phyloP scores from a whole-genome alignment of 2,329 filamentous ascomycete species.

The Claviceps arundinis region DNA sequence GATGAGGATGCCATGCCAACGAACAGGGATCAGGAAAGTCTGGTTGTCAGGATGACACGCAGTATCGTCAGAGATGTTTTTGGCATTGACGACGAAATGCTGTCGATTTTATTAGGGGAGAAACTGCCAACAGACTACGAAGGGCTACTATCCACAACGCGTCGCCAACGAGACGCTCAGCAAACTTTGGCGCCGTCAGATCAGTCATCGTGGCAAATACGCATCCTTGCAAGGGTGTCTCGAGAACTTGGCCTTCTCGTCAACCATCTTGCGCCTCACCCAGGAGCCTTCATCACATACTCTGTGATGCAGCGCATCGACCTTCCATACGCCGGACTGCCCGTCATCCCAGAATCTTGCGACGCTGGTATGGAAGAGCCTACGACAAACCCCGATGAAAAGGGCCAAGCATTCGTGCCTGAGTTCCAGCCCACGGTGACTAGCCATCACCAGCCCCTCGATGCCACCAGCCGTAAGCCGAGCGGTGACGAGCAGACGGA shows the following conservation, averaged over 20 bases:
- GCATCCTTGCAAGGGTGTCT: slow-evolving; percentile 71
- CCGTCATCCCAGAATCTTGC: slow-evolving; percentile 44
- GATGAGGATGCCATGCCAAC: slow-evolving; percentile 34
- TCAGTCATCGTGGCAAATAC: slow-evolving; percentile 55
- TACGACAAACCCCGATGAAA: slow-evolving; percentile 11
- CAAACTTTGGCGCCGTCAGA: slow-evolving; percentile 18
- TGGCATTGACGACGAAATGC: slow-evolving; percentile 73
- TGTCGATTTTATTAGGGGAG: slow-evolving; percentile 82
- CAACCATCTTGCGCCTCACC: slow-evolving; percentile 64
- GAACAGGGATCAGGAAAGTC: slow-evolving; percentile 45
- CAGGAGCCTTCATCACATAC: slow-evolving; percentile 80
- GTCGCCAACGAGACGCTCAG: slow-evolving; percentile 22
- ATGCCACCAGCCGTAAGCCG: slow-evolving; percentile 19
- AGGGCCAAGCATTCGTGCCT: slow-evolving; percentile 14
- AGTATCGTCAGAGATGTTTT: slow-evolving; percentile 81
- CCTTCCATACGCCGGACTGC: slow-evolving; percentile 67
- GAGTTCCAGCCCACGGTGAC: slow-evolving; percentile 37
- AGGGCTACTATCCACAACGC: slow-evolving; percentile 33
- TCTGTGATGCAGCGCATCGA: slow-evolving; percentile 48
- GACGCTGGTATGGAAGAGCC: slow-evolving; percentile 18
- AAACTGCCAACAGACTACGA: slow-evolving; percentile 43
- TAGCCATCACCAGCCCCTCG: slow-evolving; percentile 21
- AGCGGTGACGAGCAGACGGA: slow-evolving; percentile 11
- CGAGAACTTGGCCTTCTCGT: slow-evolving; percentile 76
- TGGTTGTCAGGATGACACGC: slow-evolving; percentile 71